Evolutionary conservation across 1,139 yeast genomes (phyloP).

Genomic region (Suhomyces chickasaworum): DNA sequence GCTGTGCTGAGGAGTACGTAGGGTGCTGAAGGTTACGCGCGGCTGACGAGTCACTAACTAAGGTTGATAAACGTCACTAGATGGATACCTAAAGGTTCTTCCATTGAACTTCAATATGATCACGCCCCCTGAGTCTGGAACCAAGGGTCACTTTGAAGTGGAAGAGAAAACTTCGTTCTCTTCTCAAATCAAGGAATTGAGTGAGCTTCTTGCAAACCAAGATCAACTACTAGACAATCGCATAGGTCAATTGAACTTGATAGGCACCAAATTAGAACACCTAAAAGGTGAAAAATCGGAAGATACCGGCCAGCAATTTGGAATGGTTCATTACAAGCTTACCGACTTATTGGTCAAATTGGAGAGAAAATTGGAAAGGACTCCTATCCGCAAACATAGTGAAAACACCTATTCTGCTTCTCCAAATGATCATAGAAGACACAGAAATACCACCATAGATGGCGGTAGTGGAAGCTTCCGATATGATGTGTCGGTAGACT

Average conservation of each 20-base stretch:
- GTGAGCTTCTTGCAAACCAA: slow-evolving; percentile 17
- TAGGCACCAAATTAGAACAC: slow-evolving; percentile 3
- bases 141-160: background rate
- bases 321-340: slow-evolving; percentile 10
- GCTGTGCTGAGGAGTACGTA: slow-evolving; percentile 6
- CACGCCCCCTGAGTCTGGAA: slow-evolving; percentile 7
- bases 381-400: background rate
- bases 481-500: slow-evolving; percentile 7
- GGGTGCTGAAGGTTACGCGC: slow-evolving; percentile 6
- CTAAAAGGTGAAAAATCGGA: background rate
- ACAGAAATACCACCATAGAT: background rate
- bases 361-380: slow-evolving; percentile 7
- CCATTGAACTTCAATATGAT: no score
- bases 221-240: slow-evolving; percentile 14
- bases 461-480: slow-evolving; percentile 6
- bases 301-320: slow-evolving; percentile 1
- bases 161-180: background rate
- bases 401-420: slow-evolving; percentile 1
- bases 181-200: slow-evolving; percentile 16
- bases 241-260: slow-evolving; percentile 11
- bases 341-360: slow-evolving; percentile 12
- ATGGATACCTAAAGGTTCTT: no score
- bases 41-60: background rate
- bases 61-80: background rate
- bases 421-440: slow-evolving; percentile 2